Base-by-base conservation (phyloP, 371 early-diverging fungal genomes). In the Actinomortierella wolfii region DNA sequence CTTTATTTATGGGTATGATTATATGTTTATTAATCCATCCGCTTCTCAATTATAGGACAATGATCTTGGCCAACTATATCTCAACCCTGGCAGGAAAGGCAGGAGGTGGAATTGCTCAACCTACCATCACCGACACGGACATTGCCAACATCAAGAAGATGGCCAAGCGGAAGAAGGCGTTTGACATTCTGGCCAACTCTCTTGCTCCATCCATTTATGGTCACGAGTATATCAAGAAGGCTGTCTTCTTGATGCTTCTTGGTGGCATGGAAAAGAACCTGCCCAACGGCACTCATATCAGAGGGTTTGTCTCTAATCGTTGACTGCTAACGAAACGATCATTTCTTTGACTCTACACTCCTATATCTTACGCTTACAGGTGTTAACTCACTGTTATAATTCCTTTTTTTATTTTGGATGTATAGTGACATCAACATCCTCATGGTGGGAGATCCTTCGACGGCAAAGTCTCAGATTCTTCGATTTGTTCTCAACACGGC, bases 191-290 rank as follows among this genome's bases (percentile, higher is more conserved):
- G 45, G 76, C 93, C 18, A 83, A 86, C 59, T 95, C 96, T 26
- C 81, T 98, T 51, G 99, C 99, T 2, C 99, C 99, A 15, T 94
- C 94, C 21, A 99, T 99, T 57, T 99, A 90, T 80, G 99, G 99
- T 7, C 97, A 97, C 77, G 91, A 93, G 3, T 86, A 93, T 70
- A 93, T 99, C 78, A 99, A 99, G 81, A 93, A 93, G 71, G 99
- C 99, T 7, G 81, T 99, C 3, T 81, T 97, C 61, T 75, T 99
- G 73, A 86, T 96, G 82, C 78, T 98, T 58, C 80, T 99, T 45
- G 99, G 99, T 60, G 99, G 99, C 52, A 86, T 91, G 64, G 97
- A 98, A 80, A 94, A 96, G 85, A 94, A 97, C 62, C 70, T 97
- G 78, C 87, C 83, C 21, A 96, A 97, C 64, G 98, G 98, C 23